Percentiles rank a stretch among this genome's conserved stretches.
These are phyloP conservation scores for Aspergillus sp. DNA, from an alignment of 2,329 filamentous ascomycete genomes.

Conservation along the genomic window DNA sequence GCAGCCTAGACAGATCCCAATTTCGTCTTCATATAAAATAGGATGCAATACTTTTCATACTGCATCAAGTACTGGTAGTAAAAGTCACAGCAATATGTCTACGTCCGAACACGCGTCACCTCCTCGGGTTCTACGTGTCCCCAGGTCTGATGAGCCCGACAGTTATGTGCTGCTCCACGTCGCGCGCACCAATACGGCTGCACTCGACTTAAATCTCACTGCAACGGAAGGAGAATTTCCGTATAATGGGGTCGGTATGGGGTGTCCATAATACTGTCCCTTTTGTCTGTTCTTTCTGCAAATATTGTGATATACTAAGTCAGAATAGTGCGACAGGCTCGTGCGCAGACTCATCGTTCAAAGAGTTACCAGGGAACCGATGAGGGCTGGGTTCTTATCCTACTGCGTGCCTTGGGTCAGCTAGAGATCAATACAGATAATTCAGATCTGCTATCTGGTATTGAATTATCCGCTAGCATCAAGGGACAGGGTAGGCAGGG, in stretches of 20 bases:
- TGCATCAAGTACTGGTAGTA: background rate
- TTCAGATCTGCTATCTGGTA: conserved; percentile 24
- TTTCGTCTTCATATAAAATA: background rate
- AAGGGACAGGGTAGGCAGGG: conserved; percentile 26
- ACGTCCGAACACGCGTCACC: conserved; percentile 12
- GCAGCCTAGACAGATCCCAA: background rate
- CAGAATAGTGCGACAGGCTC: conserved; percentile 39
- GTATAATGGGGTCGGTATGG: conserved; percentile 52
- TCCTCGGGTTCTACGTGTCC: conserved; percentile 52
- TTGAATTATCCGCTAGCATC: conserved; percentile 38
- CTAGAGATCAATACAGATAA: conserved; percentile 19
- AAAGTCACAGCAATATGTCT: conserved; percentile 10
- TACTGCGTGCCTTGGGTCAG: conserved; percentile 40
- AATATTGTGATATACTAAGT: conserved; percentile 16
- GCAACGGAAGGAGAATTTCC: conserved; percentile 61
- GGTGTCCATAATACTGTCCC: background rate
- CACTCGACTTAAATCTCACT: conserved; percentile 57
- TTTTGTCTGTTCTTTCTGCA: background rate
- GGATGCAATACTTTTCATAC: background rate
- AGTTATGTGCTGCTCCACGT: conserved; percentile 55
- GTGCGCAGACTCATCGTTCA: conserved; percentile 40
- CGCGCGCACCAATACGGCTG: conserved; percentile 34
- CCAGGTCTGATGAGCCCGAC: conserved; percentile 46
- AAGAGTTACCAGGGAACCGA: conserved; percentile 48
- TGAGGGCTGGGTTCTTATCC: conserved; percentile 44